Evolutionary conservation across 306 rosid genomes (phyloP).

Genomic region (Lablab purpureus): DNA sequence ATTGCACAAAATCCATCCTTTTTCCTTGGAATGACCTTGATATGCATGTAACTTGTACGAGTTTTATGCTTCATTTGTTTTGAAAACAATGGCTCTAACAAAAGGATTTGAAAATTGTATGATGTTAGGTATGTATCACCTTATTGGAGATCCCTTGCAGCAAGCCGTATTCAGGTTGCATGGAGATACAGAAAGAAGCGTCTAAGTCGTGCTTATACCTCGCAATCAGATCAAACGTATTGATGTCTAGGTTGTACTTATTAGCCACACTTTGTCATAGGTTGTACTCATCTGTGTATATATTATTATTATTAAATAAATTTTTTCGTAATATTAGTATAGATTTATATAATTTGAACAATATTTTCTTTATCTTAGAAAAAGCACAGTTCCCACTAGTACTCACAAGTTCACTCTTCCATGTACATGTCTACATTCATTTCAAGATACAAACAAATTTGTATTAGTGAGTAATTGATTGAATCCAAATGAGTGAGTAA

Average conservation of each 20-base stretch:
- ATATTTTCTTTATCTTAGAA: too few species aligned
- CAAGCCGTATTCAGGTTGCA: constrained; percentile 79
- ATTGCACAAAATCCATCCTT: not conserved
- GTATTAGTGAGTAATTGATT: too few species aligned
- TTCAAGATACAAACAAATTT: too few species aligned
- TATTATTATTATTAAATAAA: not conserved
- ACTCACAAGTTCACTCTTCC: too few species aligned
- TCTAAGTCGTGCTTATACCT: constrained; percentile 53
- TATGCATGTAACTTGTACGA: not conserved
- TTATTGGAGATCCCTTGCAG: constrained; percentile 82
- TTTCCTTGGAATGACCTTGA: not conserved
- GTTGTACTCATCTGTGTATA: not conserved
- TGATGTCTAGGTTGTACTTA: not conserved
- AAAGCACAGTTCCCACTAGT: too few species aligned
- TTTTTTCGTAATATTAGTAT: not conserved
- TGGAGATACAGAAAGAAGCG: constrained; percentile 78
- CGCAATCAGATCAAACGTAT: not conserved
- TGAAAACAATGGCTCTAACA: constrained; percentile 11
- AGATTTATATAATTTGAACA: not conserved
- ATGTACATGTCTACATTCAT: too few species aligned
- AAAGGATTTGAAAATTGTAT: constrained; percentile 18
- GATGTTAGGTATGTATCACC: constrained; percentile 70
- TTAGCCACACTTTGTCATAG: constrained; percentile 11
- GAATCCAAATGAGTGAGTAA: too few species aligned
- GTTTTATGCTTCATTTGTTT: not conserved